Evolutionary conservation across 2,329 filamentous ascomycete genomes (phyloP), one percentile per base, ranked within the genome.

Genomic region (Penicillium sp.): DNA sequence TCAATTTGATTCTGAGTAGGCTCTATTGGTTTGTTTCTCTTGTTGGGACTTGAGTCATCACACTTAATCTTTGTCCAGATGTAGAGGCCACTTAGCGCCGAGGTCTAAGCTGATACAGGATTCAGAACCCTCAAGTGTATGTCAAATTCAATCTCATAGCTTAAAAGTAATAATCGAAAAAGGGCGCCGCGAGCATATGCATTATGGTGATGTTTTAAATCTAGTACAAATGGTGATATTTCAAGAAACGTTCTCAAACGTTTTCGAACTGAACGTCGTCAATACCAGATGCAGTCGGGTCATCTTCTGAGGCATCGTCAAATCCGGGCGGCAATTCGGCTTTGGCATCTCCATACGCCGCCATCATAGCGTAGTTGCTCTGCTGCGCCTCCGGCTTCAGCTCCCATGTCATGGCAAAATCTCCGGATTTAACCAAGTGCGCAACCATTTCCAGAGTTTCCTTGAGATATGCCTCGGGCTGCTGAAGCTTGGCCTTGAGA

Each of bases 391-490:
- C 85, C 2, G 80, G 76, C 65, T 85, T 88, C 47, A 96, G 72
- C 57, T 85, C 85, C 83, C 89, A 97, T 56, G 85, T 84, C 66
- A 89, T 91, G 42, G 87, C 85, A 64, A 94, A 95, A 3, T 82
- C 79, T 22, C 91, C 91, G 38, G 82, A 85, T 68, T 89, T 87
- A 65, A 94, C 84, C 50, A 95, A 72, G 16, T 86, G 81, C 0
- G 89, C 91, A 49, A 97, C 81, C 62, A 89, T 83, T 52, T 90
- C 86, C 56, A 98, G 72, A 0, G 84, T 85, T 64, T 93, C 82
- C 44, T 91, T 89, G 51, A 98, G 80, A 67, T 90, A 97, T n/a
- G 86, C 84, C 66, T 97, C 93, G 1, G 93, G 93, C 70, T 98
- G 93, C 49, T 84, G 80, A 31, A 94, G 80, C 50, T 79, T 75